Conservation (phyloP, 305 asterid genomes). For the Vinca major region DNA sequence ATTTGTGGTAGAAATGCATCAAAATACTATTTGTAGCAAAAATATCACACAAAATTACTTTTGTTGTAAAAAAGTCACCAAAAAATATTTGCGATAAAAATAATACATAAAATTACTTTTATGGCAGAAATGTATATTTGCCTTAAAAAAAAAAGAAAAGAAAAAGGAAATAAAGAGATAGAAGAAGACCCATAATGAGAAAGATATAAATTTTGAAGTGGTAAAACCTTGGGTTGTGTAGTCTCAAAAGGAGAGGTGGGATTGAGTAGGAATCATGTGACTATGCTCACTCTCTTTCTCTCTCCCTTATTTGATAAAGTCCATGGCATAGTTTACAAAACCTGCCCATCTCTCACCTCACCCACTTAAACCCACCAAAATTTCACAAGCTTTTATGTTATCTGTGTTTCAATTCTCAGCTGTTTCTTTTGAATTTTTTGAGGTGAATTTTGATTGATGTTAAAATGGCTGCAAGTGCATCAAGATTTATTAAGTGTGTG, state of each 20-base stretch:
- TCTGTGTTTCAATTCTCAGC: constrained; percentile 3
- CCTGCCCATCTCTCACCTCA: constrained; percentile 23
- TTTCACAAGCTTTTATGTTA: constrained; percentile 10
- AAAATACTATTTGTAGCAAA: no score
- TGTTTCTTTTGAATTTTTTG: constrained; percentile 3
- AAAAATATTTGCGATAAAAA: no score
- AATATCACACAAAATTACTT: no score
- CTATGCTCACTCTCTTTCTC: constrained; percentile 15
- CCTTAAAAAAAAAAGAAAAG: no score
- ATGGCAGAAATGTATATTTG: no score
- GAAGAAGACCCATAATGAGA: background rate
- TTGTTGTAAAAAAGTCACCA: no score
- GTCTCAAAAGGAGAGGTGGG: background rate
- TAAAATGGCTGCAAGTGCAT: constrained; percentile 66
- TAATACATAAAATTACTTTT: no score
- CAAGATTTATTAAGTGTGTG: constrained; percentile 94
- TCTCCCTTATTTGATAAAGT: constrained; percentile 16
- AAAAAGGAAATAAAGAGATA: no score
- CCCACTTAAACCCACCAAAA: constrained; percentile 30
- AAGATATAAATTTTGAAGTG: background rate
- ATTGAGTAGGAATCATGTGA: constrained; percentile 53
- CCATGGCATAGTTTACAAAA: constrained; percentile 20
- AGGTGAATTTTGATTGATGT: constrained; percentile 24
- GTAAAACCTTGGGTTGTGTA: background rate
- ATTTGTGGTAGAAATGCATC: no score